A percentile compares a stretch with the other conserved stretches of the same genome.
Evolutionary conservation across 176 grass and related monocot genomes (phyloP).

Genomic region (Otatea glauca): DNA sequence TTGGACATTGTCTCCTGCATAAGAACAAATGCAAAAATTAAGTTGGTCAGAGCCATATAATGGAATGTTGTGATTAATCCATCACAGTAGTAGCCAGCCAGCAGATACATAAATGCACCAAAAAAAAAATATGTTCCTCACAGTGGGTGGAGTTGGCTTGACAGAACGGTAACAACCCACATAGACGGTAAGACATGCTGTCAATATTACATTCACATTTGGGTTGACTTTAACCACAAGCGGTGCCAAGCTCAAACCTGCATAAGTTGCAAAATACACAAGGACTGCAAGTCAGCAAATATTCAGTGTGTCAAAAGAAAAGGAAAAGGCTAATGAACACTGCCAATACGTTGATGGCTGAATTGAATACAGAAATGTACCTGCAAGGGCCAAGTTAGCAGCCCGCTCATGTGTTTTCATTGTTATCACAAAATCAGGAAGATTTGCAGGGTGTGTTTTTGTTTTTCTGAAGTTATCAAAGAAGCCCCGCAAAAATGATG

Average conservation of each 20-base stretch:
- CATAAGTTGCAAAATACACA: conserved; percentile 32
- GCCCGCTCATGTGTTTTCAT: conserved; percentile 74
- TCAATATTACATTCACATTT: conserved; percentile 90
- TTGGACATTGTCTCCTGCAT: conserved; percentile 94
- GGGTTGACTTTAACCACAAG: conserved; percentile 82
- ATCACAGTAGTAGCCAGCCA: background rate
- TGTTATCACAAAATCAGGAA: background rate
- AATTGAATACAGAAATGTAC: conserved; percentile 36
- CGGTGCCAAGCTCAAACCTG: conserved; percentile 80
- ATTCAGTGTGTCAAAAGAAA: background rate
- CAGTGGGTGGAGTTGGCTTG: conserved; percentile 75
- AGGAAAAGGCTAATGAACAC: background rate
- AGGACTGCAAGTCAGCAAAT: background rate
- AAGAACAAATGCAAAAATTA: conserved; percentile 22
- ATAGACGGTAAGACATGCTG: conserved; percentile 93
- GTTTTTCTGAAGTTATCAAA: background rate
- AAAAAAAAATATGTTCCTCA: conserved; percentile 46
- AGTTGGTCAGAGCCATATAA: background rate
- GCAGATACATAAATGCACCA: background rate
- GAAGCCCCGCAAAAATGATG: background rate
- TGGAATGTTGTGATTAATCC: background rate
- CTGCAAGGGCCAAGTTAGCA: conserved; percentile 78
- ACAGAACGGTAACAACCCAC: conserved; percentile 96
- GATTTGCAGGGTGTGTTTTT: background rate
- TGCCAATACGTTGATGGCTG: background rate